Conservation (phyloP, 768 basidiomycete species). For the Porpolomopsis calyptriformis region DNA sequence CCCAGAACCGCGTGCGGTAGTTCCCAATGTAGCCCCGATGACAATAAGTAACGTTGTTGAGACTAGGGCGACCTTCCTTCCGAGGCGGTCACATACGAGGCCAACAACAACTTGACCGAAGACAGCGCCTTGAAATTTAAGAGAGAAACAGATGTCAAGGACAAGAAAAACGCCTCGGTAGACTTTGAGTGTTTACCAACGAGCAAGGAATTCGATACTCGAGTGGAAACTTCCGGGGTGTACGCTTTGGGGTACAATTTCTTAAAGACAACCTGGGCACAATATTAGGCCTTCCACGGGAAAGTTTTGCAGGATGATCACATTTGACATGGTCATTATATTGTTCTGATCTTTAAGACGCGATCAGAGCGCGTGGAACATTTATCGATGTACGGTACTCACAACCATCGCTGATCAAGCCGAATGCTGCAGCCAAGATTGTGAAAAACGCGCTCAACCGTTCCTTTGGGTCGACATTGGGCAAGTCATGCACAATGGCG, state of each 20-base stretch:
- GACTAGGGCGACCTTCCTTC: conserved; percentile 68
- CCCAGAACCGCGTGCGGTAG: conserved; percentile 53
- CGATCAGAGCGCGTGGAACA: background rate
- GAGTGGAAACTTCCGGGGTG: conserved; percentile 50
- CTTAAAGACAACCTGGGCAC: conserved; percentile 49
- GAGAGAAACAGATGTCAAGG: conserved; percentile 4
- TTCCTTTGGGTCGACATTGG: conserved; percentile 33
- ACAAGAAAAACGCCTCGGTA: background rate
- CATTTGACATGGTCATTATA: conserved; percentile 61
- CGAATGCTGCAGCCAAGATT: conserved; percentile 53
- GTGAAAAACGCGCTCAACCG: conserved; percentile 49
- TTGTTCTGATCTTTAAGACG: conserved; percentile 50
- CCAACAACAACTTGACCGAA: conserved; percentile 55
- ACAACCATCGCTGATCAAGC: conserved; percentile 57
- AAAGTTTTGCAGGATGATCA: conserved; percentile 15
- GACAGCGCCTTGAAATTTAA: conserved; percentile 59
- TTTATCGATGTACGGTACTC: conserved; percentile 10
- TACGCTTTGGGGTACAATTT: conserved; percentile 53
- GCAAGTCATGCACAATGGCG: no score
- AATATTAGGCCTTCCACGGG: conserved; percentile 8
- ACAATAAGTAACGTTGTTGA: conserved; percentile 60
- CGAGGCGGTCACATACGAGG: conserved; percentile 58
- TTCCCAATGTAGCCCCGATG: conserved; percentile 54
- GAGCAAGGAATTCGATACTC: conserved; percentile 60
- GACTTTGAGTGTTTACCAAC: conserved; percentile 39